Evolutionary conservation across 2,329 filamentous ascomycete genomes (phyloP), one percentile per base, ranked within the genome.

Genomic region (Myriosclerotinia curreyana): DNA sequence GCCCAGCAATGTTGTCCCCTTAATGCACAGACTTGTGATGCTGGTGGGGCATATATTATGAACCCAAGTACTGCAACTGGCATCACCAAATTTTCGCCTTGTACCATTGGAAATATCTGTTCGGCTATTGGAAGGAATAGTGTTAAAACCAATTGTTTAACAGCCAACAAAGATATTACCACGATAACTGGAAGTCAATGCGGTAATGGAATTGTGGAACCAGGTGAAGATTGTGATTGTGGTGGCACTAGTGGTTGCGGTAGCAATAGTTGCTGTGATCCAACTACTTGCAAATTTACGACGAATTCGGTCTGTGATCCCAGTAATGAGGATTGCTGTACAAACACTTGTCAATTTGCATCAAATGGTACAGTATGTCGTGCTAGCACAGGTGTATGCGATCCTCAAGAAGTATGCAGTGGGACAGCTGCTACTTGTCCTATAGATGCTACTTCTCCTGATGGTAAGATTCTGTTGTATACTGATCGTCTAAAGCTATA

Each of bases 161-260:
- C 86, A n/a, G 87, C 91, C 75, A 99, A 99, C 80, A 86, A 85
- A 70, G 87, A 90, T 68, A 86, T 99, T 54, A 83, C 85, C 40
- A 95, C 90, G 36, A 91, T 96, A 70, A 89, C 87, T 0, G 91
- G 89, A 62, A 89, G 88, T 70, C 88, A 93, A 74, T 99, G 95
- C 76, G 95, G 95, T 65, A 99, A 99, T 76, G 95, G 95, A 62
- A 98, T 99, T 69, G 95, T 99, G 59, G 95, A 98, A 77, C 80
- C 84, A 22, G 95, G 92, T 68, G 95, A 99, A 77, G 90, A 99
- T 61, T 99, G 95, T 77, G 95, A 99, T 77, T 99, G 95, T 73
- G 95, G 95, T 67, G 94, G 94, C 62, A 78, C 80, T 17, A 77
- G 79, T 17, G 85, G 84, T 48, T 99, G 95, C 75, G 85, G 81